Percentiles rank a stretch among this genome's conserved stretches.
These are phyloP conservation scores for Dendrostoma leiphaemia DNA, from an alignment of 2,329 filamentous ascomycete species.

Conservation along the genomic window DNA sequence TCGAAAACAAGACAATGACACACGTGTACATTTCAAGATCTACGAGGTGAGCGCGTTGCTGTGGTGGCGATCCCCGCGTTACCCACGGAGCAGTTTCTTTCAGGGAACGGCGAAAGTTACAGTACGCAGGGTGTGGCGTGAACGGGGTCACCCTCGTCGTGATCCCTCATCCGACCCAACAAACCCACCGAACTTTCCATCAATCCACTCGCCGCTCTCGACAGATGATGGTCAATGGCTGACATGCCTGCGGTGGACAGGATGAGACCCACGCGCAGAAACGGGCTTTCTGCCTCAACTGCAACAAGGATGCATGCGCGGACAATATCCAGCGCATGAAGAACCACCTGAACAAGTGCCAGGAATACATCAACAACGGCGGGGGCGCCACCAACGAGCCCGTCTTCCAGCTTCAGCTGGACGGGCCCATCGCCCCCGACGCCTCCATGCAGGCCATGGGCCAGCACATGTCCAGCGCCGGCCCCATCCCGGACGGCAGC, in stretches of 20 bases:
- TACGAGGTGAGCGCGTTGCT: slow-evolving; percentile 10
- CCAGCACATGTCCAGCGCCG: neutral
- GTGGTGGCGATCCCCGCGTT: neutral
- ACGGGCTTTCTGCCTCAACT: slow-evolving; percentile 17
- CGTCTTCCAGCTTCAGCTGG: slow-evolving; percentile 12
- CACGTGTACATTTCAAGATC: slow-evolving; percentile 11
- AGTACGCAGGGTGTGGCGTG: neutral
- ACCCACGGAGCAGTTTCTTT: neutral
- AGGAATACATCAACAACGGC: slow-evolving; percentile 13
- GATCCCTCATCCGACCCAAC: neutral
- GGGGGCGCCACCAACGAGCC: slow-evolving; percentile 12
- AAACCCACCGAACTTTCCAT: neutral
- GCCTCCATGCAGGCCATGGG: neutral
- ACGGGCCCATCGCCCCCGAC: slow-evolving; percentile 11
- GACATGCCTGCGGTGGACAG: slow-evolving; percentile 2
- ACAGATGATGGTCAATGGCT: no score
- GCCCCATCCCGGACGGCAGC: neutral
- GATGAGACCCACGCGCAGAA: slow-evolving; percentile 17
- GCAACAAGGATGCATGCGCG: slow-evolving; percentile 18
- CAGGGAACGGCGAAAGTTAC: neutral
- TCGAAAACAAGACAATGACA: slow-evolving; percentile 16
- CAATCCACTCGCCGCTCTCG: neutral
- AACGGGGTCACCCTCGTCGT: no score
- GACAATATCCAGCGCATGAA: slow-evolving; percentile 20
- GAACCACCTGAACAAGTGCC: slow-evolving; percentile 15